phyloP scores from a whole-genome alignment of 1,284 basidiomycete genomes.

The Mycosarcoma maydis region DNA sequence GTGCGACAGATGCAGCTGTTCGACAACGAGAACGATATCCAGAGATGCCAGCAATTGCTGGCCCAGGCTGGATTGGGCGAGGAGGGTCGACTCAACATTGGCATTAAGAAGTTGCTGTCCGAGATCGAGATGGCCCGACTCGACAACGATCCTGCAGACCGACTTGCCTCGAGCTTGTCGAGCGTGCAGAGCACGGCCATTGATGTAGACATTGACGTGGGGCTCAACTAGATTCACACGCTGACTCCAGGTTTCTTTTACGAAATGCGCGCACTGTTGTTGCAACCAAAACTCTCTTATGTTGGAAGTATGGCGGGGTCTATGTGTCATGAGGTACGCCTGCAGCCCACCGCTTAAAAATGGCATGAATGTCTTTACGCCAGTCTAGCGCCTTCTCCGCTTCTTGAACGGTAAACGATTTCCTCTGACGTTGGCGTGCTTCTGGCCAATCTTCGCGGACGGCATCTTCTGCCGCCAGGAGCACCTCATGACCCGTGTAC shows the following conservation, averaged over 20 bases:
- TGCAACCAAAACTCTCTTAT: too few relatives aligned
- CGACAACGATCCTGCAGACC: conserved; percentile 70
- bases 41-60: conserved; percentile 76
- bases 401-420: conserved; percentile 35
- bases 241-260: background rate
- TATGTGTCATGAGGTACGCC: conserved; percentile 8
- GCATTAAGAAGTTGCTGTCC: conserved; percentile 87
- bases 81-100: conserved; percentile 76
- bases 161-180: conserved; percentile 65
- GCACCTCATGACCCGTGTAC: conserved; percentile 52
- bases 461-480: conserved; percentile 5
- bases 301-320: too few relatives aligned
- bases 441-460: conserved; percentile 51
- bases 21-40: conserved; percentile 71
- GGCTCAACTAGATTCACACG: conserved; percentile 31
- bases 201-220: conserved; percentile 48
- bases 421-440: conserved; percentile 45
- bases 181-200: conserved; percentile 35
- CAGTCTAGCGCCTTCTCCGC: conserved; percentile 45
- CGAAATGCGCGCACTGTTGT: too few relatives aligned
- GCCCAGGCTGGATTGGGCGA: conserved; percentile 78
- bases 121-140: conserved; percentile 96
- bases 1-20: conserved; percentile 87
- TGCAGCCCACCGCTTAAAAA: conserved; percentile 25
- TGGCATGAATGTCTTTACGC: conserved; percentile 46